Conservation (phyloP, 2,329 filamentous ascomycete genomes). For the Aureobasidium namibiae region DNA sequence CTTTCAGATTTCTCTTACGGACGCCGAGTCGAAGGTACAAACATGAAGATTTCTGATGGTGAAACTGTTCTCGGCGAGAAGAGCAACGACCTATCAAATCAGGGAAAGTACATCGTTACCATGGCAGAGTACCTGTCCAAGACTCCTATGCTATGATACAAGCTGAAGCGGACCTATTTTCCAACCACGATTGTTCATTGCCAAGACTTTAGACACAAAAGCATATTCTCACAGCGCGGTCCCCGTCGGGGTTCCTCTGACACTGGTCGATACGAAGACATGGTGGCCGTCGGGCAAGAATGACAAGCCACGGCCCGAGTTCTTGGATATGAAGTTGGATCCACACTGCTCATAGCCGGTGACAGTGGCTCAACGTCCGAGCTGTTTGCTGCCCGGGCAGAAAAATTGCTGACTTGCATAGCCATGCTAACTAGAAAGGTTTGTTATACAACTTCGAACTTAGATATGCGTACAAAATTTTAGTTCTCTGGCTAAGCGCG, state of each 20-base stretch:
- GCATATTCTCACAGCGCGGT: not conserved
- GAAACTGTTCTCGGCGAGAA: not conserved
- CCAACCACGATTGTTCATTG: not conserved
- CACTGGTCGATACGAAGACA: not conserved
- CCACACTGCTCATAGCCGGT: not conserved
- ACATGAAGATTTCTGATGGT: no score
- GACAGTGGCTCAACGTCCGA: not conserved
- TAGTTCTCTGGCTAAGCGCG: not conserved
- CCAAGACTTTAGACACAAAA: not conserved
- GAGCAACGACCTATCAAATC: no score
- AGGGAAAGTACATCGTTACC: not conserved
- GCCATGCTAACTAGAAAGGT: not conserved
- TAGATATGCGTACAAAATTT: no score
- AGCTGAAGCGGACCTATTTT: not conserved
- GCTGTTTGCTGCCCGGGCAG: constrained; percentile 8
- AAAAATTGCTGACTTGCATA: not conserved
- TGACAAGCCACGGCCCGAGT: not conserved
- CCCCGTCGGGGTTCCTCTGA: not conserved
- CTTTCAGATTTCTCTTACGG: not conserved
- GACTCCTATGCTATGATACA: not conserved
- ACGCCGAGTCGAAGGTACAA: not conserved
- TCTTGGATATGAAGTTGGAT: not conserved
- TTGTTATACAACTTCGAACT: not conserved
- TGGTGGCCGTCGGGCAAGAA: not conserved
- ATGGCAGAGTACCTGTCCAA: not conserved